These are phyloP conservation scores for Colletotrichum sp. DNA, from an alignment of 2,329 filamentous ascomycete species.

Conservation along the genomic window DNA sequence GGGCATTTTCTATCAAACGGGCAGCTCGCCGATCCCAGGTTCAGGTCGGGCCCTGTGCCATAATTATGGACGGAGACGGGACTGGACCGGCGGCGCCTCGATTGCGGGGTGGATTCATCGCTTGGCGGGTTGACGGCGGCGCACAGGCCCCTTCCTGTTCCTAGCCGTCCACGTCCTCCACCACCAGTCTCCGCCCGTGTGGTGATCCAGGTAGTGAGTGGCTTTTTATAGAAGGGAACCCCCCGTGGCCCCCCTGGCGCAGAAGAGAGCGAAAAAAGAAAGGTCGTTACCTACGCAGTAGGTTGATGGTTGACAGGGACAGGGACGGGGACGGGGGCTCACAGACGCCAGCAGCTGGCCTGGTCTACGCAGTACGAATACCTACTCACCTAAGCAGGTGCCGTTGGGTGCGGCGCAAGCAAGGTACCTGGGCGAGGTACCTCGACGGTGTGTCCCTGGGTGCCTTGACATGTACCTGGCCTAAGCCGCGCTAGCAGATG, in stretches of 20 bases:
- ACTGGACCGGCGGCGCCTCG: neutral
- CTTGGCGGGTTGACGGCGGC: slow-evolving; percentile 1
- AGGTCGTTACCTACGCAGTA: neutral
- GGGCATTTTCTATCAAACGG: neutral
- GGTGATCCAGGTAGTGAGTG: neutral
- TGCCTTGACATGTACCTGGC: neutral
- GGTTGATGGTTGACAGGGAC: neutral
- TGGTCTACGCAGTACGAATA: neutral
- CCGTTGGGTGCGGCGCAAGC: neutral
- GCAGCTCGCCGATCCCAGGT: neutral
- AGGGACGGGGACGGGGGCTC: neutral
- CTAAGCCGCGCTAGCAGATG: neutral
- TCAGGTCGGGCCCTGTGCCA: neutral
- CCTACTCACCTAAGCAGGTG: neutral
- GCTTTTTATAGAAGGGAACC: slow-evolving; percentile 16
- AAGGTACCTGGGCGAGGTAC: neutral
- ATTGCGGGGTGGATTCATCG: slow-evolving; percentile 8
- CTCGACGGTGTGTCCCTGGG: neutral
- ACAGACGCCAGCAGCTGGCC: slow-evolving; percentile 13
- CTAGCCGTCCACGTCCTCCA: neutral
- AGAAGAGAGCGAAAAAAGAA: neutral
- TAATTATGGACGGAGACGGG: neutral
- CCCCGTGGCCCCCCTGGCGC: neutral
- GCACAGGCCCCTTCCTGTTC: neutral
- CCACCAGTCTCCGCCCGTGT: neutral